Percentiles rank a stretch among this genome's conserved stretches.
phyloP scores from a whole-genome alignment of 78 protist genomes.

The Dictyostelium intermedium region DNA sequence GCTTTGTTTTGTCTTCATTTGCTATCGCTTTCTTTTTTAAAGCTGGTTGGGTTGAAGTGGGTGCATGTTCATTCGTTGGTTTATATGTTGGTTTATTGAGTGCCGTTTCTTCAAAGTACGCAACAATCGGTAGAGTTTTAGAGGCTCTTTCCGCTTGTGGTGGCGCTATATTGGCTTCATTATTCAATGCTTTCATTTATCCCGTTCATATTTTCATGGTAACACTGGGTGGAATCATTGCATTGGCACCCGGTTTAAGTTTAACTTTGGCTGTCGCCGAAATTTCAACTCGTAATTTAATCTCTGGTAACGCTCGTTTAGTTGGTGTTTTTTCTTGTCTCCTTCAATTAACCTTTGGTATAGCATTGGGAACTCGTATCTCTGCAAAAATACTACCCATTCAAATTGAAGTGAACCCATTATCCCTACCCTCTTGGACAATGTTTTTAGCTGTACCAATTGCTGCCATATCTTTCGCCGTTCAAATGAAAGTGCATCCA shows the following conservation, averaged over 20 bases:
- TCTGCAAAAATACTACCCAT: constrained; percentile 28
- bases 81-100: constrained; percentile 54
- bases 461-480: constrained; percentile 66
- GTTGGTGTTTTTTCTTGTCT: constrained; percentile 69
- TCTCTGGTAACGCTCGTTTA: constrained; percentile 62
- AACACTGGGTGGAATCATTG: constrained; percentile 62
- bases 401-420: constrained; percentile 26
- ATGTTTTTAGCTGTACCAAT: constrained; percentile 76
- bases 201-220: constrained; percentile 53
- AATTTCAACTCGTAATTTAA: constrained; percentile 45
- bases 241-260: constrained; percentile 72
- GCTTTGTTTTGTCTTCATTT: constrained; percentile 56
- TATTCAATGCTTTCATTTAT: constrained; percentile 48
- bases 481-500: constrained; percentile 72
- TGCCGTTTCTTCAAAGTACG: constrained; percentile 29
- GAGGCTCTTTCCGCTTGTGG: constrained; percentile 70
- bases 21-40: constrained; percentile 56
- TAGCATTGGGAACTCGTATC: constrained; percentile 56
- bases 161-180: constrained; percentile 46
- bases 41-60: constrained; percentile 59
- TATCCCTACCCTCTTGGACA: constrained; percentile 52
- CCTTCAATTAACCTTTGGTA: constrained; percentile 64
- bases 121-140: constrained; percentile 57
- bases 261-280: constrained; percentile 59
- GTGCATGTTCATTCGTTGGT: constrained; percentile 64